Evolutionary conservation across 2,329 filamentous ascomycete species (phyloP).

Genomic region (Penicillium capsulatum): DNA sequence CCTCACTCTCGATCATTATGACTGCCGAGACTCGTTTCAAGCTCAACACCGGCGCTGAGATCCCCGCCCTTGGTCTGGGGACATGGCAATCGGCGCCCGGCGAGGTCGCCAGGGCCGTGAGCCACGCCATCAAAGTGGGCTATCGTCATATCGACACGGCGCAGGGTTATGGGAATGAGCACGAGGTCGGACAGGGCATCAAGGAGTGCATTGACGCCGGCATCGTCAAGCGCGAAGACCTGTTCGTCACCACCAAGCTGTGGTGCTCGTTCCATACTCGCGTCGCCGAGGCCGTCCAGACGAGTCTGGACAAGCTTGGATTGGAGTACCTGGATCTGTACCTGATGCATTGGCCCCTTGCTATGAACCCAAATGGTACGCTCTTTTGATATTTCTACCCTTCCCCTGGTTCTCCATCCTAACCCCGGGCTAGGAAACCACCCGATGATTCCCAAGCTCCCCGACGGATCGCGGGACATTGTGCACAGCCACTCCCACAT

Average conservation of each 20-base stretch:
- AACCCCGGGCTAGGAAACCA: slow-evolving; percentile 31
- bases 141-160: slow-evolving; percentile 43
- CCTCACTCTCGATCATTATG: slow-evolving; percentile 50
- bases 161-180: slow-evolving; percentile 56
- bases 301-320: slow-evolving; percentile 68
- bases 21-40: slow-evolving; percentile 52
- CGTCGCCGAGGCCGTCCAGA: slow-evolving; percentile 65
- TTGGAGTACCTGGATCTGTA: slow-evolving; percentile 79
- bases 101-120: slow-evolving; percentile 56
- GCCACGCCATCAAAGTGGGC: slow-evolving; percentile 50
- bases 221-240: slow-evolving; percentile 66
- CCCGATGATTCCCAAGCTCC: slow-evolving; percentile 62
- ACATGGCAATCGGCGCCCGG: slow-evolving; percentile 62
- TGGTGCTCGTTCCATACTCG: slow-evolving; percentile 76
- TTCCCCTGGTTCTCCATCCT: background rate
- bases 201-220: slow-evolving; percentile 67
- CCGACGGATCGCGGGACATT: slow-evolving; percentile 71
- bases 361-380: slow-evolving; percentile 68
- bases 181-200: slow-evolving; percentile 74
- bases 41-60: slow-evolving; percentile 61
- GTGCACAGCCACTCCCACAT: slow-evolving; percentile 65
- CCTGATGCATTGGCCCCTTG: slow-evolving; percentile 78
- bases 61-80: slow-evolving; percentile 61
- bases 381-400: background rate
- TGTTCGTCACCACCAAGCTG: slow-evolving; percentile 82